Conservation (phyloP, 2,329 filamentous ascomycete species). For the Fusarium decemcellulare region DNA sequence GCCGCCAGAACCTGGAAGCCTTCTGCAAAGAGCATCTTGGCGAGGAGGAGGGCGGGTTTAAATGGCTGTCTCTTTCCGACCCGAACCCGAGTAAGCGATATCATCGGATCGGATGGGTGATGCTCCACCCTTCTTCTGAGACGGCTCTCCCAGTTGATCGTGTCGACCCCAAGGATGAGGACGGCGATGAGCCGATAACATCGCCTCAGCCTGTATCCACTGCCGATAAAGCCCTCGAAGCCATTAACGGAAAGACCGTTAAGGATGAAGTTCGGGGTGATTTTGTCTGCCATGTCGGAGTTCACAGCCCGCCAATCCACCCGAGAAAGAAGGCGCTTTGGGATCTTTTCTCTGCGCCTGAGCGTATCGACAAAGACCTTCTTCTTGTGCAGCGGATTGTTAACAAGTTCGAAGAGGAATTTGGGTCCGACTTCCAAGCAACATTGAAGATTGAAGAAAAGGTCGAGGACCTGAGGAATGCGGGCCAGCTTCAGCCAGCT, state of each 20-base stretch:
- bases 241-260: slow-evolving; percentile 98
- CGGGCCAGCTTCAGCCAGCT: slow-evolving; percentile 82
- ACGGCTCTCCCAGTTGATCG: slow-evolving; percentile 75
- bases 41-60: slow-evolving; percentile 91
- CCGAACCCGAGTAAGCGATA: slow-evolving; percentile 98
- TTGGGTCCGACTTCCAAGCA: slow-evolving; percentile 83
- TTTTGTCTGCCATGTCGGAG: slow-evolving; percentile 96
- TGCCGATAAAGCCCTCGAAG: slow-evolving; percentile 89
- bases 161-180: slow-evolving; percentile 80
- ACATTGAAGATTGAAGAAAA: slow-evolving; percentile 86
- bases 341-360: slow-evolving; percentile 95
- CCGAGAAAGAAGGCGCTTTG: slow-evolving; percentile 95
- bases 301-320: slow-evolving; percentile 89
- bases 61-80: slow-evolving; percentile 95
- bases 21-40: slow-evolving; percentile 96
- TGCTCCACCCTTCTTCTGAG: slow-evolving; percentile 87
- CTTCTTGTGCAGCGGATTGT: slow-evolving; percentile 86
- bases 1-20: slow-evolving; percentile 90
- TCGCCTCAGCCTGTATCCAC: slow-evolving; percentile 69
- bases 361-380: slow-evolving; percentile 92
- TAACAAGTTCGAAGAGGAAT: slow-evolving; percentile 86
- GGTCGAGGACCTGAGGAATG: slow-evolving; percentile 83
- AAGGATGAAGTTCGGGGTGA: slow-evolving; percentile 94
- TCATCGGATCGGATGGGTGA: slow-evolving; percentile 98
- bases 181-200: slow-evolving; percentile 70